Evolutionary conservation across 768 basidiomycete genomes (phyloP).

Genomic region (Gloeopeniophorella convolvens): DNA sequence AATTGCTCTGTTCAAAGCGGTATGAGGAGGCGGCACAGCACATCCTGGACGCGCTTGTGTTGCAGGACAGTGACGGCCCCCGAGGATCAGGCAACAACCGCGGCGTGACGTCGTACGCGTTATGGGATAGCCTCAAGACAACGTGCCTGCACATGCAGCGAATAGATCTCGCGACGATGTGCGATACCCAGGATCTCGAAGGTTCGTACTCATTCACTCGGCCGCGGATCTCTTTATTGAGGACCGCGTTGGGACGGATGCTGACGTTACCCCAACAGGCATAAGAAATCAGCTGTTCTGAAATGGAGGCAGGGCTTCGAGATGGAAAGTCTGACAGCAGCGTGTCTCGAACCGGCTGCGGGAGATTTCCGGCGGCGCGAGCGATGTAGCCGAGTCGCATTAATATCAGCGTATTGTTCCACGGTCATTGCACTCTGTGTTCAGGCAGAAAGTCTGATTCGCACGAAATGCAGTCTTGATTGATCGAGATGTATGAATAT

Average conservation of each 20-base stretch:
- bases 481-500: too few relatives aligned
- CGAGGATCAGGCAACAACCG: constrained; percentile 45
- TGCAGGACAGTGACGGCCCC: constrained; percentile 85
- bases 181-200: constrained; percentile 67
- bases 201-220: constrained; percentile 30
- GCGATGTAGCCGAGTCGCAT: too few relatives aligned
- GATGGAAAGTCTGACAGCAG: too few relatives aligned
- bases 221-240: background rate
- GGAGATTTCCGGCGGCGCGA: too few relatives aligned
- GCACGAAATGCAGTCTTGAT: too few relatives aligned
- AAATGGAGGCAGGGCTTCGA: too few relatives aligned
- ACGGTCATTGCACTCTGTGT: too few relatives aligned
- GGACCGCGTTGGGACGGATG: too few relatives aligned
- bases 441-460: too few relatives aligned
- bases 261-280: background rate
- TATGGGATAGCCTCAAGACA: constrained; percentile 88
- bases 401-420: too few relatives aligned
- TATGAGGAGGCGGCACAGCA: constrained; percentile 84
- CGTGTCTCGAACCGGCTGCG: too few relatives aligned
- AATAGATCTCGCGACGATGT: constrained; percentile 67
- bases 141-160: constrained; percentile 77
- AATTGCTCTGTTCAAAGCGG: constrained; percentile 39
- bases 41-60: constrained; percentile 79
- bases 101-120: constrained; percentile 65
- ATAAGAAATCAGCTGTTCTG: constrained; percentile 1